Evolutionary conservation across 148 eudicot genomes (phyloP).

Genomic region (Chenopodium berlandieri): DNA sequence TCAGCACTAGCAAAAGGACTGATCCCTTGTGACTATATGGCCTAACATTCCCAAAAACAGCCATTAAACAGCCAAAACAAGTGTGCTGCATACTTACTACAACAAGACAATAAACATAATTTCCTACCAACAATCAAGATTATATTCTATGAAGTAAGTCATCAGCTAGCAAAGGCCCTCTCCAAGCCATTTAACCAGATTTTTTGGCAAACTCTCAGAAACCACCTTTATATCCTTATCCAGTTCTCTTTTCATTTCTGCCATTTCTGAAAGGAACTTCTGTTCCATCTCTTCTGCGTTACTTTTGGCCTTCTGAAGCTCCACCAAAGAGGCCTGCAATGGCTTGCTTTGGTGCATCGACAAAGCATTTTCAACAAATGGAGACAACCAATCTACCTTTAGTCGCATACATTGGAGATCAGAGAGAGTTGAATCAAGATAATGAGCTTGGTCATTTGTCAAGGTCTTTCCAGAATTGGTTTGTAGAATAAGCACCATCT

Average conservation of each 20-base stretch:
- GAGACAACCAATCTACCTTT: constrained; percentile 8
- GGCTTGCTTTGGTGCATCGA: background rate
- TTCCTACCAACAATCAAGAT: no score
- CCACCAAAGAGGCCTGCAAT: background rate
- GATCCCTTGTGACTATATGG: no score
- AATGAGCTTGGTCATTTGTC: background rate
- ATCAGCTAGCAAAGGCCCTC: background rate
- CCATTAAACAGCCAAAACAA: no score
- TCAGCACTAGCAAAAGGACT: no score
- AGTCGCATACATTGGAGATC: constrained; percentile 4
- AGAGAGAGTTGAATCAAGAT: background rate
- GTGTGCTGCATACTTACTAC: no score
- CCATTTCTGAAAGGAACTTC: background rate
- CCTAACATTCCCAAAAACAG: no score
- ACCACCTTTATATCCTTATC: background rate
- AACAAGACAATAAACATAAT: no score
- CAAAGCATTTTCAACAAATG: constrained; percentile 3
- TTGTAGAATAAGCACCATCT: constrained; percentile 1
- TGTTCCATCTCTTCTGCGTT: background rate
- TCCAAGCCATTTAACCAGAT: background rate
- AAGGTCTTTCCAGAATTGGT: background rate
- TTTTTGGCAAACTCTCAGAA: background rate
- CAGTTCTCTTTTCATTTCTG: background rate
- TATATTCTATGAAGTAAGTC: background rate
- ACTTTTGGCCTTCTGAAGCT: background rate